Base-by-base conservation (phyloP, 768 basidiomycete species). In the Termitomyces sp. region DNA sequence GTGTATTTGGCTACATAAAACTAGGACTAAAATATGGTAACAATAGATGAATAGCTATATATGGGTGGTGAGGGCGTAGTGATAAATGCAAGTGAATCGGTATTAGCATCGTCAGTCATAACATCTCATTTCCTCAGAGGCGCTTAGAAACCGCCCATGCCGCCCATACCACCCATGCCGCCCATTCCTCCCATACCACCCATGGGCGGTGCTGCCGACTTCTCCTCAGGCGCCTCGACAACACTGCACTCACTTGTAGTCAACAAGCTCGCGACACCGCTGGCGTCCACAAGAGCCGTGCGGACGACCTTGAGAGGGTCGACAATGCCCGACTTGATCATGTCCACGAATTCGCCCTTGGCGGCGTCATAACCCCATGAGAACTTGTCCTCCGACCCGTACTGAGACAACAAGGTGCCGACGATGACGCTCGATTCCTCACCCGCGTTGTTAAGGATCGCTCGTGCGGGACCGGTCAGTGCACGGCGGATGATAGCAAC, bases 291-390 rank as follows among this genome's bases (percentile, higher is more conserved):
- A 28, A 98, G 77, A 1, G 93, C 93, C 2, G 93, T 96, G 64
- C 92, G 77, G 49, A 97, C 95, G 49, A 98, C 96, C 83, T 96
- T 96, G 58, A 95, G 76, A 1, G 94, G 95, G 74, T 98, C 96
- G 44, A 98, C 87, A 62, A 98, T 97, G 65, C 96, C 96, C 28
- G 84, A 79, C 70, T 86, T 79, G 74, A 98, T 88, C 93, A 98
- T 94, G 72, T 98, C 92, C 44, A 88, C 84, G 66, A 92, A 98
- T 73, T 95, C 89, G 59, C 91, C 93, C 75, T 87, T 88, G 65
- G 84, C 80, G 24, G 95, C 93, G 61, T 97, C 93, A 72, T 97
- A 97, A 0, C 95, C 90, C 83, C 82, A 85, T 12, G 76, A 77
- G 68, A 93, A 93, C 74, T 93, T 83, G 72, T 93, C 93, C 26